Evolutionary conservation across 805 yeast species (phyloP).

Genomic region (Kodamaea kakaduensis): DNA sequence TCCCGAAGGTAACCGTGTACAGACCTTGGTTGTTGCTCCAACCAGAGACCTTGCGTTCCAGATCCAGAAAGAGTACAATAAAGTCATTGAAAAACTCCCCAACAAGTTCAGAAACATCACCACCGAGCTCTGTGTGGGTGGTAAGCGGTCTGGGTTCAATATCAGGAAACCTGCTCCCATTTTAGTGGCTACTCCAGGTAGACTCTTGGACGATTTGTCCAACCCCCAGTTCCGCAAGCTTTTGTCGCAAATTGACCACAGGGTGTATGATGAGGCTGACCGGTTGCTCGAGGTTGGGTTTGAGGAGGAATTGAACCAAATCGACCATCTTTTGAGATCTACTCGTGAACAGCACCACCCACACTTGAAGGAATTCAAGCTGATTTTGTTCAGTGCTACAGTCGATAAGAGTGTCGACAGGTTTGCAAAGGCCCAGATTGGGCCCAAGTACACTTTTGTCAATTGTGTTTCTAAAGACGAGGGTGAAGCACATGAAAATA

Average conservation of each 20-base stretch:
- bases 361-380: slow-evolving; percentile 41
- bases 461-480: slow-evolving; percentile 74
- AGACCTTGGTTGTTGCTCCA: slow-evolving; percentile 72
- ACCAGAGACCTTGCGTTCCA: slow-evolving; percentile 90
- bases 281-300: slow-evolving; percentile 80
- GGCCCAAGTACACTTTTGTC: slow-evolving; percentile 50
- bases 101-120: slow-evolving; percentile 13
- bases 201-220: slow-evolving; percentile 60
- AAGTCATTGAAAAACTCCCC: slow-evolving; percentile 31
- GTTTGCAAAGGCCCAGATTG: slow-evolving; percentile 60
- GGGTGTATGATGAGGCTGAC: slow-evolving; percentile 91
- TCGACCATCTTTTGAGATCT: slow-evolving; percentile 47
- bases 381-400: slow-evolving; percentile 85
- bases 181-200: slow-evolving; percentile 87
- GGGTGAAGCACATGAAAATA: slow-evolving; percentile 72
- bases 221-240: slow-evolving; percentile 41
- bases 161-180: slow-evolving; percentile 47
- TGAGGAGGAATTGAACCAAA: slow-evolving; percentile 56
- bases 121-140: slow-evolving; percentile 58
- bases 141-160: slow-evolving; percentile 40
- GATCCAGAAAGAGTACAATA: slow-evolving; percentile 60
- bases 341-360: slow-evolving; percentile 22
- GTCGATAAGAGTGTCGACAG: slow-evolving; percentile 61
- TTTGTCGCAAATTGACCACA: slow-evolving; percentile 53
- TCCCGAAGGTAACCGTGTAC: slow-evolving; percentile 15